phyloP scores from a whole-genome alignment of 768 basidiomycete species.

The Rhodotorula graminis region DNA sequence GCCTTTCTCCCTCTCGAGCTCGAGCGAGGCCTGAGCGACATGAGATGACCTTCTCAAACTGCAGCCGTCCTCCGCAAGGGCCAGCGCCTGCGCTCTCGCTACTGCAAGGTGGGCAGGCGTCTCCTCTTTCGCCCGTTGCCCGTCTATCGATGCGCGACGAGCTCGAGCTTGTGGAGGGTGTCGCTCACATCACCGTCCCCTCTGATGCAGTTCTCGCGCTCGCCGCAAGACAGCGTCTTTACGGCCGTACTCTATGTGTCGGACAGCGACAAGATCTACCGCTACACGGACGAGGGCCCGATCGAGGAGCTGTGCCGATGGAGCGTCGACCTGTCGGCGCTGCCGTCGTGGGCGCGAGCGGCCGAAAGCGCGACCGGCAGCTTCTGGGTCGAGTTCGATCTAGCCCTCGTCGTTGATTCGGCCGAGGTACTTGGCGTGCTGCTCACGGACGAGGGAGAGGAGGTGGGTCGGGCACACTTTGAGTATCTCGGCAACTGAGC shows the following conservation, averaged over 20 bases:
- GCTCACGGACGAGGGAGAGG: slow-evolving; percentile 11
- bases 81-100: slow-evolving; percentile 71
- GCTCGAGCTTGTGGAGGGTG: too few relatives aligned
- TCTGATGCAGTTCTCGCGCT: slow-evolving; percentile 11
- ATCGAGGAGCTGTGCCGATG: slow-evolving; percentile 48
- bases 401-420: neutral
- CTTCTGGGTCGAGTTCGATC: slow-evolving; percentile 72
- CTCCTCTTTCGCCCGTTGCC: too few relatives aligned
- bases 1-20: neutral
- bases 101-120: slow-evolving; percentile 54
- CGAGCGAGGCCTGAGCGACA: neutral
- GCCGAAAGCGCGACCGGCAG: slow-evolving; percentile 48
- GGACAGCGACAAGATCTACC: slow-evolving; percentile 25
- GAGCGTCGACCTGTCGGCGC: slow-evolving; percentile 73
- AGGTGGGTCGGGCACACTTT: slow-evolving; percentile 13
- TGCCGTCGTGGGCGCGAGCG: slow-evolving; percentile 60
- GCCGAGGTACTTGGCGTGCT: slow-evolving; percentile 22
- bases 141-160: too few relatives aligned
- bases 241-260: slow-evolving; percentile 64
- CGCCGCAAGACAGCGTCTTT: slow-evolving; percentile 61
- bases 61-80: slow-evolving; percentile 74
- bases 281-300: slow-evolving; percentile 66
- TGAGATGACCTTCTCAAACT: neutral
- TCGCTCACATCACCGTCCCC: too few relatives aligned
- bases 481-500: neutral